phyloP scores from a whole-genome alignment of 306 rosid species.

The Sophora flavescens region DNA sequence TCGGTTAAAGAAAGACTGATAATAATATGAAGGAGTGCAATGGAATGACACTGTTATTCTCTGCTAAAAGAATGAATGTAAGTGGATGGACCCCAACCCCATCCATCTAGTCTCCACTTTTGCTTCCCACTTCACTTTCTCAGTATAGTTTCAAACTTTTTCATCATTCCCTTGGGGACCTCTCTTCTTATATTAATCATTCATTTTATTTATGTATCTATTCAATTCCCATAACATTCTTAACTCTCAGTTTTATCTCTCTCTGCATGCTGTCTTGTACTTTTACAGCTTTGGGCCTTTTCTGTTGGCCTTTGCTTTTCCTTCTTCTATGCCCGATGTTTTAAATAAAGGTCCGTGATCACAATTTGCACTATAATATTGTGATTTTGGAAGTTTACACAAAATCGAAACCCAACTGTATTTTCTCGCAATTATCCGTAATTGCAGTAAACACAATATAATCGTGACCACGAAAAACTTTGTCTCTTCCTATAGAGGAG shows the following conservation, averaged over 20 bases:
- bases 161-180: constrained; percentile 70
- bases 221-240: constrained; percentile 41
- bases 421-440: no score
- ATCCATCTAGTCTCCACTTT: constrained; percentile 44
- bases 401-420: no score
- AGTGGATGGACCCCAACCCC: constrained; percentile 51
- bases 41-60: constrained; percentile 29
- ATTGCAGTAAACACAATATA: no score
- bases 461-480: no score
- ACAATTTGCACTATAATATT: no score
- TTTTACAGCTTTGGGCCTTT: constrained; percentile 46
- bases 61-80: constrained; percentile 70
- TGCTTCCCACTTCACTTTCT: constrained; percentile 54
- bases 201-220: constrained; percentile 26
- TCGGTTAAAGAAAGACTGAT: constrained; percentile 46
- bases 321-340: not conserved
- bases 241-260: constrained; percentile 21
- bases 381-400: no score
- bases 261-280: constrained; percentile 49
- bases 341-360: no score
- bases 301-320: constrained; percentile 23
- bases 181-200: constrained; percentile 5
- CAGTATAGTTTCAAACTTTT: constrained; percentile 59
- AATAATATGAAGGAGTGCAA: constrained; percentile 30
- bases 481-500: not conserved